A percentile compares a stretch with the other conserved stretches of the same genome.
phyloP scores from a whole-genome alignment of 352 stramenopile species.

The Pythium plurisporium region DNA sequence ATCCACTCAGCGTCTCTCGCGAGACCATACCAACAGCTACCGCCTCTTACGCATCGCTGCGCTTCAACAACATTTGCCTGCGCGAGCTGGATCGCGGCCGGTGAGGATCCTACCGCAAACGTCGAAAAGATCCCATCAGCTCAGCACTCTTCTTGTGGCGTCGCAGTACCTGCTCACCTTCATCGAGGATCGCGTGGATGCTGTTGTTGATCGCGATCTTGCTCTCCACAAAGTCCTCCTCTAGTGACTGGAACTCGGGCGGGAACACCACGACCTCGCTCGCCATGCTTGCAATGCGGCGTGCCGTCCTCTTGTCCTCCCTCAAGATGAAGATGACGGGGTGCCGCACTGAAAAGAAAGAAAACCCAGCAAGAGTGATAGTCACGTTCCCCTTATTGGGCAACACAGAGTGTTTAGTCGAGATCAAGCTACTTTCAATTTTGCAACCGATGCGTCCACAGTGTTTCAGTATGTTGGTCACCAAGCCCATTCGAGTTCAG shows the following conservation, averaged over 20 bases:
- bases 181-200: slow-evolving; percentile 58
- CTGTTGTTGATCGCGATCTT: slow-evolving; percentile 83
- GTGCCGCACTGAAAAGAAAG: background rate
- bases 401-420: background rate
- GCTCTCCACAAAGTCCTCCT: slow-evolving; percentile 78
- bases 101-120: slow-evolving; percentile 18
- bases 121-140: background rate
- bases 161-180: slow-evolving; percentile 20
- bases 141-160: background rate
- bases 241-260: slow-evolving; percentile 56
- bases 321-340: background rate
- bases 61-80: slow-evolving; percentile 66
- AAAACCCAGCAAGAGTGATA: background rate
- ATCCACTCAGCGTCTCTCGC: no score
- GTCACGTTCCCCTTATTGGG: background rate
- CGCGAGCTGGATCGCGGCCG: slow-evolving; percentile 44
- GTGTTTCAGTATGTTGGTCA: background rate
- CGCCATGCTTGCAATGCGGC: slow-evolving; percentile 23
- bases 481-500: background rate
- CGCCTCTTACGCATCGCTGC: slow-evolving; percentile 56
- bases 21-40: no score
- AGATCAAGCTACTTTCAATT: background rate
- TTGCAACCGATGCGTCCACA: background rate
- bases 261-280: slow-evolving; percentile 32
- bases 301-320: no score